Evolutionary conservation across 2,329 filamentous ascomycete species (phyloP).

Genomic region (Neonectria sp.): DNA sequence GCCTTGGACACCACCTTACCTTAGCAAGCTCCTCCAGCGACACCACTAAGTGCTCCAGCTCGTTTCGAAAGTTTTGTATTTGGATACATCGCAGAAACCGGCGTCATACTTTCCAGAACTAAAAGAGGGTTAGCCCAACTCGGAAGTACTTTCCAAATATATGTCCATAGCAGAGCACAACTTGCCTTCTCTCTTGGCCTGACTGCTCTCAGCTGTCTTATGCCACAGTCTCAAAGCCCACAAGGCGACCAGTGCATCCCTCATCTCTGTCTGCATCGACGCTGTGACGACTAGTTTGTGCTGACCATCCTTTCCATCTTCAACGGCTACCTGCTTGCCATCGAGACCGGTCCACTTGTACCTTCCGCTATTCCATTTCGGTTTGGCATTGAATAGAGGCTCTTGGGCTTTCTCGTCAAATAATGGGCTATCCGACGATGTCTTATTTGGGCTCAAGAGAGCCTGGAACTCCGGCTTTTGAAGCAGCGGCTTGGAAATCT

Average conservation of each 20-base stretch:
- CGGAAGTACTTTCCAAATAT: too few species aligned
- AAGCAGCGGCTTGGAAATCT: rapidly evolving
- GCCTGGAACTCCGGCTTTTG: constrained; percentile 19
- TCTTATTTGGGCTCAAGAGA: constrained; percentile 20
- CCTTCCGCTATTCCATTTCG: constrained; percentile 12
- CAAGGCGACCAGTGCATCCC: constrained; percentile 28
- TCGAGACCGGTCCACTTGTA: constrained; percentile 30
- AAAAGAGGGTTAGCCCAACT: neutral
- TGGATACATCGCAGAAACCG: rapidly evolving
- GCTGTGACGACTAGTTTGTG: constrained; percentile 13
- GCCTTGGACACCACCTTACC: too few species aligned
- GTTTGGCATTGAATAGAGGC: constrained; percentile 25
- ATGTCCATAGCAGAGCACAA: rapidly evolving
- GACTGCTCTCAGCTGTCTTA: neutral
- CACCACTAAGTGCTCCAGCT: neutral
- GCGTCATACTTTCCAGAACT: neutral
- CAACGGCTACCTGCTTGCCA: constrained; percentile 13
- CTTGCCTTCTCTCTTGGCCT: constrained; percentile 2
- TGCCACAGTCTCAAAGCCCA: constrained; percentile 38
- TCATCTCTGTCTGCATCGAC: neutral
- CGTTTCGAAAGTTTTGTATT: neutral
- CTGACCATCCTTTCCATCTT: neutral
- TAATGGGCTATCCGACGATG: constrained; percentile 18
- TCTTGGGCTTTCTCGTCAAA: constrained; percentile 10
- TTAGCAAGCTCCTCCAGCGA: neutral